These are phyloP conservation scores for Mariannaea sp. DNA, from an alignment of 2,329 filamentous ascomycete genomes.

Conservation along the genomic window DNA sequence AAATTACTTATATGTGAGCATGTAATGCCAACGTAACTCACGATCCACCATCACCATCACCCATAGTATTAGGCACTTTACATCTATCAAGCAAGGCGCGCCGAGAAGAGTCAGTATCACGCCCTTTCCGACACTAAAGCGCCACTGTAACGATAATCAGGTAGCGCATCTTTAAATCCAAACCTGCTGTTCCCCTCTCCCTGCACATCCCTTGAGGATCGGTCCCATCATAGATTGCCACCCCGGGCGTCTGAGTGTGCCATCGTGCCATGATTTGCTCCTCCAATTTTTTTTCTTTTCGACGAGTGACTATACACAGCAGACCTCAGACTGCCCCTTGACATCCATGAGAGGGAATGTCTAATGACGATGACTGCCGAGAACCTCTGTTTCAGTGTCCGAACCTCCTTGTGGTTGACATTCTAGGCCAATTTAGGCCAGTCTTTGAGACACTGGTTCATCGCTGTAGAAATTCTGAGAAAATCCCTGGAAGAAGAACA, in stretches of 20 bases:
- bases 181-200: neutral
- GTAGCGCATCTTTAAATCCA: neutral
- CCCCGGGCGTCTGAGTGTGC: constrained; percentile 42
- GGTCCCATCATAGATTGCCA: constrained; percentile 23
- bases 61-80: no score
- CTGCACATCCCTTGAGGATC: constrained; percentile 1
- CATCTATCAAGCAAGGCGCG: no score
- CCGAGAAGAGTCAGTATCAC: no score
- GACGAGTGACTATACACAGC: constrained; percentile 42
- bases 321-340: constrained; percentile 40
- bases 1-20: no score
- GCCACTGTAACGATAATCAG: constrained; percentile 16
- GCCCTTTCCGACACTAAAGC: constrained; percentile 6
- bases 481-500: no score
- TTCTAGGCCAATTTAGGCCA: no score
- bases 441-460: no score
- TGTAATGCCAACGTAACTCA: no score
- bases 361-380: constrained; percentile 20
- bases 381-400: constrained; percentile 8
- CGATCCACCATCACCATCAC: no score
- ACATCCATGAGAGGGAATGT: constrained; percentile 37
- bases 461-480: no score
- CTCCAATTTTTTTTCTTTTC: constrained; percentile 40
- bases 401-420: constrained; percentile 20
- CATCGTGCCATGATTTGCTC: constrained; percentile 48